Evolutionary conservation across 345 rosid genomes (phyloP), one percentile per base, ranked within the genome.

Genomic region (Euclidium syriacum): DNA sequence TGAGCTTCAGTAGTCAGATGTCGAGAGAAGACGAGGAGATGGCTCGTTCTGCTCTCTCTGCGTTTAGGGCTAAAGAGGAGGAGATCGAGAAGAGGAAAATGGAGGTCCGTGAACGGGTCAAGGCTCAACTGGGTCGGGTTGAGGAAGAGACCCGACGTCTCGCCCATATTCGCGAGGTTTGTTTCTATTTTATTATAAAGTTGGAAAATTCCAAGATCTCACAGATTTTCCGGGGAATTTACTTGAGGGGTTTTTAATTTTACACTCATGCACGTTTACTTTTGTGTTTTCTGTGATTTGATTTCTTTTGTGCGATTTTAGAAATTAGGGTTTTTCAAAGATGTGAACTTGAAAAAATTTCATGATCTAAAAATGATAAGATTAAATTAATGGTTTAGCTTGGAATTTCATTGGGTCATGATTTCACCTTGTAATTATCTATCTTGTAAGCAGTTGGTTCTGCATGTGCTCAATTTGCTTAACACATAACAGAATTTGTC

Each of bases 11-110:
- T 79, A 84, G 96, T 70, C 87, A 82, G 71, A 75, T 89, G 85
- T 85, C 95, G 1, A 83, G 78, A 68, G 97, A 87, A 73, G 99
- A 94, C 54, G 99, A 90, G 34, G 97, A 90, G 88, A 82, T 94
- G 85, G 79, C 96, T 1, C 85, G 78, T 71, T 87, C 99, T 42
- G 97, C 96, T 10, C 91, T 94, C 35, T 82, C 96, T 39, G 80
- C 84, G 4, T 94, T 90, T 67, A 84, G 86, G 74, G 99, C 95
- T 63, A 94, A 94, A 71, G 99, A 94, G 44, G 99, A 94, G 62
- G 99, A 94, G 82, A 94, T 94, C 52, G 96, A 94, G 77, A 81
- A 62, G 85, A 87, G 80, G 76, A 94, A 84, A 71, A 64, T 77
- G 80, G 97, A 94, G 76, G 96, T 94, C 34, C 77, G 85, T 42